Conservation (phyloP, 2,329 filamentous ascomycete genomes). For the Alternaria burnsii region DNA sequence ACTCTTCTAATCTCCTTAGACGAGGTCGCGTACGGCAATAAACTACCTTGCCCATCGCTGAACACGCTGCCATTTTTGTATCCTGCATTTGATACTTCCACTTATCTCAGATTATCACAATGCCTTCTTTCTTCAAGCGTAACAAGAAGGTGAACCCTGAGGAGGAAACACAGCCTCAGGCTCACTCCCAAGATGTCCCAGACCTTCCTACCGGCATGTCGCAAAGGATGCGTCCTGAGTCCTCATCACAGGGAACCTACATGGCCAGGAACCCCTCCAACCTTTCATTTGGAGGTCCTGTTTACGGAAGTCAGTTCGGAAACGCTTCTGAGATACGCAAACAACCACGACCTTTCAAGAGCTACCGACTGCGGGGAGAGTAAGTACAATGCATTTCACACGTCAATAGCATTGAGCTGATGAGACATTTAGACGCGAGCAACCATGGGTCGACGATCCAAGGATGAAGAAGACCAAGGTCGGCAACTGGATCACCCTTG, state of each 20-base stretch:
- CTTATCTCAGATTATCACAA: background rate
- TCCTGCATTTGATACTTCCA: background rate
- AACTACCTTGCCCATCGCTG: slow-evolving; percentile 14
- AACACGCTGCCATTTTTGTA: background rate
- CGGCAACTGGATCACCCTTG: slow-evolving; percentile 30
- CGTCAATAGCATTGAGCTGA: background rate
- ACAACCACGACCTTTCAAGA: slow-evolving; percentile 33
- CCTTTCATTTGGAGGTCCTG: slow-evolving; percentile 7
- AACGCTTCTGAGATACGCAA: slow-evolving; percentile 16
- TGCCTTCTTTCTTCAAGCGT: slow-evolving; percentile 18
- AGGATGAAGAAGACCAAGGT: slow-evolving; percentile 33
- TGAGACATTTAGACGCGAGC: slow-evolving; percentile 24
- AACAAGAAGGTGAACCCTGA: slow-evolving; percentile 14
- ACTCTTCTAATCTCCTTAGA: slow-evolving; percentile 4
- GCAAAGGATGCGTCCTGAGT: slow-evolving; percentile 12
- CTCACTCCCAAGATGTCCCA: slow-evolving; percentile 15
- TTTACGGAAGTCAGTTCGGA: slow-evolving; percentile 7
- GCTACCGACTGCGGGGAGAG: slow-evolving; percentile 34
- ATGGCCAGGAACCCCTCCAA: slow-evolving; percentile 15
- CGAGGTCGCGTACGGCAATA: slow-evolving; percentile 13
- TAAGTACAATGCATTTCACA: slow-evolving; percentile 12
- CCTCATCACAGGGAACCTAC: background rate
- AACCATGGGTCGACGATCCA: slow-evolving; percentile 35
- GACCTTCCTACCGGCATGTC: slow-evolving; percentile 12
- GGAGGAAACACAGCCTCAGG: background rate